Evolutionary conservation across 2,329 filamentous ascomycete species (phyloP).

Genomic region (Dactylonectria estremocensis): DNA sequence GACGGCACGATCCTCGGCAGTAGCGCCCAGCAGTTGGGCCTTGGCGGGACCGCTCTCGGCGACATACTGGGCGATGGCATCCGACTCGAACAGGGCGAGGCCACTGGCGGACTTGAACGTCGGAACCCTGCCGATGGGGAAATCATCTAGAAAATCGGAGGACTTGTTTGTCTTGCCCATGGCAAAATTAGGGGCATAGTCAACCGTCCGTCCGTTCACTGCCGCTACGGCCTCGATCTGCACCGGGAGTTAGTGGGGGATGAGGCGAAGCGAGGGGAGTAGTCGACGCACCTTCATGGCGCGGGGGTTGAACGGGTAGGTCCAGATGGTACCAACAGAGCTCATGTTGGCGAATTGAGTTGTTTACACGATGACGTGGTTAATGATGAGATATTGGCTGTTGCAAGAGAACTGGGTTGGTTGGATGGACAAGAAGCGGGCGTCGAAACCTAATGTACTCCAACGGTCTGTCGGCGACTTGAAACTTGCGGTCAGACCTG

Average conservation of each 20-base stretch:
- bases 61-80: conserved; percentile 16
- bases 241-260: neutral
- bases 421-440: neutral
- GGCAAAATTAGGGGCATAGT: neutral
- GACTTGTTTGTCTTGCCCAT: conserved; percentile 11
- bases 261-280: neutral
- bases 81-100: conserved; percentile 11
- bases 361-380: neutral
- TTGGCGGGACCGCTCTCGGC: neutral
- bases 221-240: neutral
- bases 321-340: conserved; percentile 1
- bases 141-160: conserved; percentile 4
- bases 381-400: conserved; percentile 1
- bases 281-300: neutral
- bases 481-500: too few relatives aligned
- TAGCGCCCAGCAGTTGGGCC: conserved; percentile 1
- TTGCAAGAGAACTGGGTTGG: too few relatives aligned
- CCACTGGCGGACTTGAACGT: conserved; percentile 10
- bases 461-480: too few relatives aligned
- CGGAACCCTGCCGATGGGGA: conserved; percentile 14
- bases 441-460: neutral
- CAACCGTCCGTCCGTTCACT: neutral
- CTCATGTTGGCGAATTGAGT: conserved; percentile 1
- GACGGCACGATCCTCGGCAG: neutral
- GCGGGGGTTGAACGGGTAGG: conserved; percentile 3